Percentiles rank a stretch among this genome's conserved stretches.
These are phyloP conservation scores for Rhizophagus sp. DNA, from an alignment of 192 early-diverging fungal genomes.

Conservation along the genomic window DNA sequence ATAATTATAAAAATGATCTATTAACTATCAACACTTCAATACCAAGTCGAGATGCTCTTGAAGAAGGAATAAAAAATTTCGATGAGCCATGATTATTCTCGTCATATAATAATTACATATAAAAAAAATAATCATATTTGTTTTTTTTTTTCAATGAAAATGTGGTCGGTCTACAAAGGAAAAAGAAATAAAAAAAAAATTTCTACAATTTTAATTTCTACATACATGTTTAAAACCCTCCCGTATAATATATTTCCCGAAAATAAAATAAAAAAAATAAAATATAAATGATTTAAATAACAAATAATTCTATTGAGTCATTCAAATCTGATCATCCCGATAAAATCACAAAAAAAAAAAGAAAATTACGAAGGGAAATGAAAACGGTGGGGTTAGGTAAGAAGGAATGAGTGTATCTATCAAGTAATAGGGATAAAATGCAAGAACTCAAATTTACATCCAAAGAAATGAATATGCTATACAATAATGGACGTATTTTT, in stretches of 20 bases:
- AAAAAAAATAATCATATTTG: too few relatives aligned
- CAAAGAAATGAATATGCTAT: background rate
- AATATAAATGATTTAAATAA: background rate
- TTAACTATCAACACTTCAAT: background rate
- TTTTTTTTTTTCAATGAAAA: background rate
- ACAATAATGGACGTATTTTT: background rate
- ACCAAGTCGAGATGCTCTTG: background rate
- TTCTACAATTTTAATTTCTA: background rate
- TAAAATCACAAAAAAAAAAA: too few relatives aligned
- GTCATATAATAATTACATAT: too few relatives aligned
- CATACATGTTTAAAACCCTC: background rate
- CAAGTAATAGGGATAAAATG: too few relatives aligned
- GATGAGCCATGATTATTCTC: background rate
- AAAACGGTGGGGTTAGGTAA: background rate
- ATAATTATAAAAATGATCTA: background rate
- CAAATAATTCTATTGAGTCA: background rate
- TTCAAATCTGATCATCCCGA: background rate
- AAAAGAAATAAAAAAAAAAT: background rate
- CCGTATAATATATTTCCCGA: background rate
- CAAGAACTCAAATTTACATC: background rate
- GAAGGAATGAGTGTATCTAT: background rate
- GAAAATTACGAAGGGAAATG: background rate
- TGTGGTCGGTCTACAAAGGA: background rate
- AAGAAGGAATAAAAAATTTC: background rate
- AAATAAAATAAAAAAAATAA: background rate